Evolutionary conservation across 1,284 basidiomycete species (phyloP).

Genomic region (Laetiporus sulphureus): DNA sequence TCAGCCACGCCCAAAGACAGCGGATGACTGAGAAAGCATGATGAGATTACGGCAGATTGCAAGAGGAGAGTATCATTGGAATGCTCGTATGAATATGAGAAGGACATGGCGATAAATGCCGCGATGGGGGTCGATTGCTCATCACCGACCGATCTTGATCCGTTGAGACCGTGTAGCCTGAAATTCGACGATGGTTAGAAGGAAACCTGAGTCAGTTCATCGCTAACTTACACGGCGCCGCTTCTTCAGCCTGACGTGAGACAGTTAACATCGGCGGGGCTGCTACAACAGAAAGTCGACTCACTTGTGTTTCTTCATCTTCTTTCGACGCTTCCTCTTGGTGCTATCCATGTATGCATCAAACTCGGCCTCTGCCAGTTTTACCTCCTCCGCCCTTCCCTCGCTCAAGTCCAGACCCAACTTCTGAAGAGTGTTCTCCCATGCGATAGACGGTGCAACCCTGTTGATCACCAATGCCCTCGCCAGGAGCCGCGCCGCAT

Average conservation of each 20-base stretch:
- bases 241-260: constrained; percentile 60
- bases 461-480: constrained; percentile 60
- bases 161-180: constrained; percentile 18
- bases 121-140: no score
- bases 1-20: no score
- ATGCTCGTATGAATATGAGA: no score
- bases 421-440: constrained; percentile 55
- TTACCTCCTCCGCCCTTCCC: constrained; percentile 38
- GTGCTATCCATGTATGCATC: constrained; percentile 69
- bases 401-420: constrained; percentile 50
- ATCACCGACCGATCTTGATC: constrained; percentile 23
- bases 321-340: constrained; percentile 77
- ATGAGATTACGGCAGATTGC: no score
- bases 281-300: constrained; percentile 20
- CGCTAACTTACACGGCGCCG: constrained; percentile 37
- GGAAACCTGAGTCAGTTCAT: no score
- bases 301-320: constrained; percentile 90
- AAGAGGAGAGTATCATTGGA: no score
- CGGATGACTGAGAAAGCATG: no score
- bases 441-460: constrained; percentile 51
- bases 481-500: constrained; percentile 67
- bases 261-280: no score
- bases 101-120: no score
- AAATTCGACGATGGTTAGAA: not conserved
- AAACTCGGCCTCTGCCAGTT: constrained; percentile 50